Base-by-base conservation (phyloP, 371 early-diverging fungal genomes). In the Mucor indicus region DNA sequence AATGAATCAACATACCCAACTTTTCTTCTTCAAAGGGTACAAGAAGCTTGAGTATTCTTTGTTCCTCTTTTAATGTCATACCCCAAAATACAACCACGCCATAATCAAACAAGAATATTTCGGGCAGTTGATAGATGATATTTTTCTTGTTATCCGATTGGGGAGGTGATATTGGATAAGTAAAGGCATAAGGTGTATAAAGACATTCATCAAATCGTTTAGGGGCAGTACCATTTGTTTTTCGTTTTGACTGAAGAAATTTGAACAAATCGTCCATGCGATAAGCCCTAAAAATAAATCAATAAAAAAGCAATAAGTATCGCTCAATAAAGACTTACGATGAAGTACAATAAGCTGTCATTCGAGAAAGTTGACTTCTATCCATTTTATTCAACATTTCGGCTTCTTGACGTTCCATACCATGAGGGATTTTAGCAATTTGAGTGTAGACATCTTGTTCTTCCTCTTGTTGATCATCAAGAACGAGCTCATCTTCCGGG, bases 51-150 rank as follows among this genome's bases (percentile, higher is more conserved):
- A 96, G 55, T 45, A 95, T 72, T 54, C 72, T 69, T 21, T 75
- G 66, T 58, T 97, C 98, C 54, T 96, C 93, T 30, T 72, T 68
- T 41, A 87, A 79, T 3, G 86, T 82, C 77, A 98, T 84, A 16
- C 94, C 95, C 98, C 98, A 98, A 57, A 95, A 84, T 1, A 96
- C 96, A 8, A 91, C 84, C 2, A 95, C 96, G 27, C 98, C 95
- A 54, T 95, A 95, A 59, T 95, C 95, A 60, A 95, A 96, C 38
- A 89, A 67, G 48, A 90, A 90, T 42, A 90, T 73, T 57, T 91
- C 89, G 22, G 81, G 68, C 44, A 75, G 41, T 59, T 21, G 37
- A 22, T 50, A 33, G n/a, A 7, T 32, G 37, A 16, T 38, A 21
- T 38, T 38, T 2, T 3, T 38, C 8, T 29, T 29, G 12, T 12